Percentiles rank a stretch among this genome's conserved stretches.
Evolutionary conservation across 176 grass and related monocot species (phyloP).

Genomic region (Ensete glaucum): DNA sequence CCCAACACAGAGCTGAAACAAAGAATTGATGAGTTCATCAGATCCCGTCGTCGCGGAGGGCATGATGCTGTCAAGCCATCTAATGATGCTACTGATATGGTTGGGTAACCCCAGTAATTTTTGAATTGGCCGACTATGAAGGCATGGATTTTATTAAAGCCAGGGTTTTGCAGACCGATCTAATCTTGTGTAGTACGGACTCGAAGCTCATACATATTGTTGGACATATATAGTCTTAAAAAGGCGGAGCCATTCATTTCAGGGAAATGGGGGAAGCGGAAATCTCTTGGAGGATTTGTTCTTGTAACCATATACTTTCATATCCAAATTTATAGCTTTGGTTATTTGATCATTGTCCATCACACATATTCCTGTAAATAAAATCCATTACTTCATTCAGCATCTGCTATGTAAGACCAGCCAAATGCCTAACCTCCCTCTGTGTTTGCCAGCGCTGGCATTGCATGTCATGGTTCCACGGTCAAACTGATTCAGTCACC

Average conservation of each 20-base stretch:
- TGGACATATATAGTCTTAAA: not conserved
- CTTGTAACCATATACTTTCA: not conserved
- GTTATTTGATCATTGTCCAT: not conserved
- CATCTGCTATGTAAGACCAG: not conserved
- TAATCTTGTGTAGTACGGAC: too few species aligned
- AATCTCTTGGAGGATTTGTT: not conserved
- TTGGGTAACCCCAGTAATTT: slow-evolving; percentile 24
- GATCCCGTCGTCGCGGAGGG: slow-evolving; percentile 34
- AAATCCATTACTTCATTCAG: not conserved
- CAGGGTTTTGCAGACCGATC: not conserved
- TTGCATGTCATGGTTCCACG: too few species aligned
- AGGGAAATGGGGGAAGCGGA: not conserved
- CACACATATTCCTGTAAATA: not conserved
- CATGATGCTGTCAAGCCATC: slow-evolving; percentile 15
- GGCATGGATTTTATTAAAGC: not conserved
- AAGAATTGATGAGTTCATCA: slow-evolving; percentile 66
- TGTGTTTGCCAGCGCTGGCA: not conserved
- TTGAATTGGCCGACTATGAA: not conserved
- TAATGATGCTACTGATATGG: slow-evolving; percentile 35
- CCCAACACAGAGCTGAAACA: slow-evolving; percentile 59
- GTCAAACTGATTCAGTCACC: too few species aligned
- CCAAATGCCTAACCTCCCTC: not conserved
- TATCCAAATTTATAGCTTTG: not conserved
- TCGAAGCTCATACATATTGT: too few species aligned
- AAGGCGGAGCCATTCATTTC: not conserved